These are phyloP conservation scores for Plenodomus lindquistii DNA, from an alignment of 2,329 filamentous ascomycete species.

Conservation along the genomic window DNA sequence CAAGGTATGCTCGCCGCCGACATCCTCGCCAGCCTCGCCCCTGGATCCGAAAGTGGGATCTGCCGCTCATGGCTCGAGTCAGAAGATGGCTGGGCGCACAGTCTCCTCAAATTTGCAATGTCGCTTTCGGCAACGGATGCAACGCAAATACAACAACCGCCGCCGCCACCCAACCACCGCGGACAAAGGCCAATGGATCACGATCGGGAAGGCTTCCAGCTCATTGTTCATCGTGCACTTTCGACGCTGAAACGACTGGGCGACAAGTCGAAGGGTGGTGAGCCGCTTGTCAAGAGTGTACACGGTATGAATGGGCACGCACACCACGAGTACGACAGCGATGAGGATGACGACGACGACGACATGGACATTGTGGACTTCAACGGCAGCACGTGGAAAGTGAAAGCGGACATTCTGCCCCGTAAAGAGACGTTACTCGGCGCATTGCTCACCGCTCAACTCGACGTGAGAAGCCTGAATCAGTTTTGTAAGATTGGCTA, in stretches of 20 bases:
- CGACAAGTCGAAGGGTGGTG: constrained; percentile 48
- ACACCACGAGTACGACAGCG: constrained; percentile 22
- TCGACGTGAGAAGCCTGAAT: constrained; percentile 50
- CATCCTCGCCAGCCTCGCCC: constrained; percentile 77
- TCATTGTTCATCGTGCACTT: constrained; percentile 51
- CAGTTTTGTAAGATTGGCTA: constrained; percentile 47
- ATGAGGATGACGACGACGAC: constrained; percentile 32
- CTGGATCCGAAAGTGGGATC: constrained; percentile 70
- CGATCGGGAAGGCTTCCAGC: constrained; percentile 42
- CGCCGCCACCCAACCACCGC: constrained; percentile 33
- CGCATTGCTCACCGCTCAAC: constrained; percentile 49
- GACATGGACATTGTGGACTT: constrained; percentile 40
- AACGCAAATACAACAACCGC: constrained; percentile 24
- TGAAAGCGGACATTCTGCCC: constrained; percentile 49
- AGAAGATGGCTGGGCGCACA: constrained; percentile 80
- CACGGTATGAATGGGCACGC: constrained; percentile 32
- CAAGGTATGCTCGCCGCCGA: constrained; percentile 90
- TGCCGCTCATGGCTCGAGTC: constrained; percentile 81
- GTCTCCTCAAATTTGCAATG: constrained; percentile 74
- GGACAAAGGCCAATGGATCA: constrained; percentile 39
- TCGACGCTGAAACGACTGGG: constrained; percentile 53
- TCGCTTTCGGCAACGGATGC: constrained; percentile 56
- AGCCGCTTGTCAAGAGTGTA: constrained; percentile 35
- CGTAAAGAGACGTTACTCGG: constrained; percentile 52
- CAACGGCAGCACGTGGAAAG: constrained; percentile 38